phyloP scores from a whole-genome alignment of 805 yeast genomes.

The Myxozyma geophila region DNA sequence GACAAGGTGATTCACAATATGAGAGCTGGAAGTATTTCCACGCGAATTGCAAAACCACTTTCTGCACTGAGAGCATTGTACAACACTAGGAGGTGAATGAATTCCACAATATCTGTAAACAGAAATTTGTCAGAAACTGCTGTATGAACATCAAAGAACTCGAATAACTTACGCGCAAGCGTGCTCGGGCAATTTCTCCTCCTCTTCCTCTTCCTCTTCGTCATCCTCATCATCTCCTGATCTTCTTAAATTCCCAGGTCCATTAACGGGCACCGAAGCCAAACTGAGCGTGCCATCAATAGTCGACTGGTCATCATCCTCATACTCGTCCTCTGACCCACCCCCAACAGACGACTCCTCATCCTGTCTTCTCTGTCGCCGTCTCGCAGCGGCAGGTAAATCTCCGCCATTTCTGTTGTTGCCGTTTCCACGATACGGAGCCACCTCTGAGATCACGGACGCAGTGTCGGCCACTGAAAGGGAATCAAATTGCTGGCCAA shows the following conservation, averaged over 20 bases:
- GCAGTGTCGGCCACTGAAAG: constrained; percentile 37
- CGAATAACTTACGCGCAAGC: constrained; percentile 50
- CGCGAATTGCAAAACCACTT: constrained; percentile 91
- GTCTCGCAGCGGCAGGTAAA: neutral
- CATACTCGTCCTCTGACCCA: constrained; percentile 29
- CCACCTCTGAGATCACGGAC: constrained; percentile 42
- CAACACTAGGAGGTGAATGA: constrained; percentile 64
- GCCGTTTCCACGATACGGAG: constrained; percentile 30
- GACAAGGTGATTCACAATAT: constrained; percentile 84
- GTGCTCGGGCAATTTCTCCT: constrained; percentile 46
- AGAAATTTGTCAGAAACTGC: neutral
- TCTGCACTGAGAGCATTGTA: constrained; percentile 74
- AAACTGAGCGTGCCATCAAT: constrained; percentile 36
- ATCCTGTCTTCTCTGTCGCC: constrained; percentile 7
- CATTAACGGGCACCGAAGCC: constrained; percentile 26
- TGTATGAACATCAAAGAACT: too few species aligned
- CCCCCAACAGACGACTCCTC: constrained; percentile 17
- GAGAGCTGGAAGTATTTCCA: constrained; percentile 64
- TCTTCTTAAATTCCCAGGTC: constrained; percentile 2
- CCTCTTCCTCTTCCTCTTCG: constrained; percentile 37
- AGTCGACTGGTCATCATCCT: constrained; percentile 30
- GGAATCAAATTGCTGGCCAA: constrained; percentile 34
- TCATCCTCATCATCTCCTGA: constrained; percentile 34
- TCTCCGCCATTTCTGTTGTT: neutral
- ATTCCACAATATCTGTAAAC: constrained; percentile 68